Conservation (phyloP, 2,329 filamentous ascomycete genomes). For the Elsinoe ampelina region DNA sequence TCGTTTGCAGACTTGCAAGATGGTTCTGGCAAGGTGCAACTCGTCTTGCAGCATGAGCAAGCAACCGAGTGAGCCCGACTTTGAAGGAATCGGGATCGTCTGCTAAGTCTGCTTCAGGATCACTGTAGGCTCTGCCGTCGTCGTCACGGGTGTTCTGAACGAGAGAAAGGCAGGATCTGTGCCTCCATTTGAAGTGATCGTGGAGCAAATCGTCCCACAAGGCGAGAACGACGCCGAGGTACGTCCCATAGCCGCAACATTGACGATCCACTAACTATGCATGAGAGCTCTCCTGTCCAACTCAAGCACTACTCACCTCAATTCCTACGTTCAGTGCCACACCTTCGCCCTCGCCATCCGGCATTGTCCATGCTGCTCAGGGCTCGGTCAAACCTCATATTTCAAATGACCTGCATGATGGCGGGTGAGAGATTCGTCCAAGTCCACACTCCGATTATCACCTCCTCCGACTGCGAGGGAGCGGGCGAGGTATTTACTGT, state of each 20-base stretch:
- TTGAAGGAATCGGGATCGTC: neutral
- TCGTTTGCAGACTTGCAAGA: slow-evolving; percentile 81
- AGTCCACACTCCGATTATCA: slow-evolving; percentile 87
- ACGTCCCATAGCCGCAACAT: slow-evolving; percentile 28
- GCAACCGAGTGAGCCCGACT: slow-evolving; percentile 56
- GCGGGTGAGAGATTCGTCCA: slow-evolving; percentile 61
- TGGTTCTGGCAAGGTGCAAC: slow-evolving; percentile 70
- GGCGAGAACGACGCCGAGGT: slow-evolving; percentile 74
- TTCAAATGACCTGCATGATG: slow-evolving; percentile 70
- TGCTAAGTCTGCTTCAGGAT: slow-evolving; percentile 46
- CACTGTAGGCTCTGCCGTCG: slow-evolving; percentile 70
- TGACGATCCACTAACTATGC: neutral
- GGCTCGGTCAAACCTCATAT: slow-evolving; percentile 71
- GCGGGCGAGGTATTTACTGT: slow-evolving; percentile 88
- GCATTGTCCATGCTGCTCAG: slow-evolving; percentile 72
- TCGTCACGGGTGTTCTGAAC: slow-evolving; percentile 64
- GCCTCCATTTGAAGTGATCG: slow-evolving; percentile 56
- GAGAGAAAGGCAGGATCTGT: neutral
- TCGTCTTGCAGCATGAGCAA: slow-evolving; percentile 62
- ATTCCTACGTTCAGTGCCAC: slow-evolving; percentile 78
- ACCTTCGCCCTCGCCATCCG: slow-evolving; percentile 73
- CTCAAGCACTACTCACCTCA: slow-evolving; percentile 92
- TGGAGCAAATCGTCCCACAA: slow-evolving; percentile 57
- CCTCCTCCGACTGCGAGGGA: slow-evolving; percentile 93
- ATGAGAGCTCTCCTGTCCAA: slow-evolving; percentile 80